These are phyloP conservation scores for Adansonia madagascariensis DNA, from an alignment of 441 rosid genomes.

Conservation along the genomic window DNA sequence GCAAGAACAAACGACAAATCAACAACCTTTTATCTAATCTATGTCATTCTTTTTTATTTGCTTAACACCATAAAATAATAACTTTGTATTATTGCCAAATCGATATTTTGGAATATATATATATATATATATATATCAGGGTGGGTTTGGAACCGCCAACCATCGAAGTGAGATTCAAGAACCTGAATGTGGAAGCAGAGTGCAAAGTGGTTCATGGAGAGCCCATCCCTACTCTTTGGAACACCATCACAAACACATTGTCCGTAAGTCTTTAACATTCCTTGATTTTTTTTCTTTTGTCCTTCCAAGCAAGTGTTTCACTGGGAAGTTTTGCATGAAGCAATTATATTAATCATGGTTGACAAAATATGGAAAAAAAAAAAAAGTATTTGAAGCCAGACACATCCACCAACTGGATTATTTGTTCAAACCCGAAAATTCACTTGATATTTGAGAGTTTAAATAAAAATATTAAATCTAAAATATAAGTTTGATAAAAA, in stretches of 20 bases:
- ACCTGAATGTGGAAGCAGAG: conserved; percentile 34
- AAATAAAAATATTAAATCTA: too few relatives aligned
- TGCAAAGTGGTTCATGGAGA: conserved; percentile 37
- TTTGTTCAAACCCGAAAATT: too few relatives aligned
- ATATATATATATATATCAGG: conserved; percentile 1
- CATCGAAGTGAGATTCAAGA: conserved; percentile 30
- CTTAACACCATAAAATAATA: neutral
- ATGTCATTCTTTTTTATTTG: neutral
- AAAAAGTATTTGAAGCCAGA: too few relatives aligned
- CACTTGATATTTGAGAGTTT: too few relatives aligned
- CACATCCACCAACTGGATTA: too few relatives aligned
- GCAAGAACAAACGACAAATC: conserved; percentile 20
- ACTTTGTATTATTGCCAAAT: neutral
- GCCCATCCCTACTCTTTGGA: conserved; percentile 38
- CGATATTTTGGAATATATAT: neutral
- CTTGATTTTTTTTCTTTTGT: too few relatives aligned
- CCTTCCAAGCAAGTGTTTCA: too few relatives aligned
- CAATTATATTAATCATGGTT: too few relatives aligned
- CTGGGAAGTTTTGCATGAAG: too few relatives aligned
- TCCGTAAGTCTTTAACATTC: conserved; percentile 16
- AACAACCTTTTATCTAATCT: neutral
- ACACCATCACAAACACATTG: conserved; percentile 21
- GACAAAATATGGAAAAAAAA: too few relatives aligned
- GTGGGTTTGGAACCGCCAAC: conserved; percentile 34
- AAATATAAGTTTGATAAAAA: too few relatives aligned